These are phyloP conservation scores for Aspergillus leporis DNA, from an alignment of 495 filamentous ascomycete genomes.

Conservation along the genomic window DNA sequence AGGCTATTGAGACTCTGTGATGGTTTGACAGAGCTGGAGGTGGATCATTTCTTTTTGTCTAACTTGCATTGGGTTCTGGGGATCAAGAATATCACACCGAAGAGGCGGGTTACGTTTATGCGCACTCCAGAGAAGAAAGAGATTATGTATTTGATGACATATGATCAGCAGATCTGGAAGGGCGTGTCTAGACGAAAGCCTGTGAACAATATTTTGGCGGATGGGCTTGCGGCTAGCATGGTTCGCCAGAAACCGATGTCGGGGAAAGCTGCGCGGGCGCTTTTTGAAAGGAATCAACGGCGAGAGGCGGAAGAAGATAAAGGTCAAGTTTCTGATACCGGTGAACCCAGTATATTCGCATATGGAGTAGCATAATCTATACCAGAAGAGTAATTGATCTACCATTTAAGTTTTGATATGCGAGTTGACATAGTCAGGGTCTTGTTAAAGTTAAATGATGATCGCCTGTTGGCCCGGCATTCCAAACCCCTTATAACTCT, in stretches of 20 bases:
- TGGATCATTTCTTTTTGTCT: constrained; percentile 14
- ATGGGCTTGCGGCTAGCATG: neutral
- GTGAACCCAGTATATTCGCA: too few relatives aligned
- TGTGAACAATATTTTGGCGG: neutral
- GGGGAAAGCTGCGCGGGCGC: neutral
- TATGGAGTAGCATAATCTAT: too few relatives aligned
- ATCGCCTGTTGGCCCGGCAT: too few relatives aligned
- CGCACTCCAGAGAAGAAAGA: neutral
- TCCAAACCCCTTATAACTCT: too few relatives aligned
- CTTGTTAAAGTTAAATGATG: too few relatives aligned
- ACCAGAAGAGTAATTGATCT: too few relatives aligned
- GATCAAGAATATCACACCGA: neutral
- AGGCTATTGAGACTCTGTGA: constrained; percentile 9
- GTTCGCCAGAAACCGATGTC: neutral
- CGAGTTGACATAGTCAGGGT: too few relatives aligned
- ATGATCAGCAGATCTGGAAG: neutral
- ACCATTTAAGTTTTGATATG: too few relatives aligned
- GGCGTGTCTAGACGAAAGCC: neutral
- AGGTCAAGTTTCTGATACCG: too few relatives aligned
- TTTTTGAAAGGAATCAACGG: neutral
- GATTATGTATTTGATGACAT: neutral
- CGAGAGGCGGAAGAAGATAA: neutral
- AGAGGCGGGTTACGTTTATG: neutral
- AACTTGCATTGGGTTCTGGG: neutral
- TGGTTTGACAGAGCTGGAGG: constrained; percentile 18